Evolutionary conservation across 2,329 filamentous ascomycete species (phyloP), one percentile per base, ranked within the genome.

Genomic region (Trichoderma polysporum): DNA sequence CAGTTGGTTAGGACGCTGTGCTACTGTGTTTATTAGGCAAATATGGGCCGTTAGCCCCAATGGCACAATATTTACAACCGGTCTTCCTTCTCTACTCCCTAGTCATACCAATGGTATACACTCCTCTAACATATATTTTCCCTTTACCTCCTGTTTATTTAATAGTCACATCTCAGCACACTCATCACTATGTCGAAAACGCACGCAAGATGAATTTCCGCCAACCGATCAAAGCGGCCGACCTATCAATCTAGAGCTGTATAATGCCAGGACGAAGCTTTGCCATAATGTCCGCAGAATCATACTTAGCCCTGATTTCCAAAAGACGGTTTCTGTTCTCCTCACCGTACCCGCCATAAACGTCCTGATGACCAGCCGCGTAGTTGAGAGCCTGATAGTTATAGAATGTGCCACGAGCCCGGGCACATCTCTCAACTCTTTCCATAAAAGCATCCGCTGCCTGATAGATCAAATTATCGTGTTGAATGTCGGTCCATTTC

Each of bases 231-330:
- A n/a, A n/a, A n/a, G n/a, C n/a, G n/a, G n/a, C n/a, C n/a, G n/a
- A n/a, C 8, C 12, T 22, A 2, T 45, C 12, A 12, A 19, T 17
- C 0, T 19, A 10, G n/a, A 45, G 41, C n/a, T 45, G 41, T 45
- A 50, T 61, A 6, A 61, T 61, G 8, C 57, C 57, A 17, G 57
- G 57, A 49, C 57, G 57, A 15, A 50, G 58, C 15, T 33, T 50
- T 6, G 29, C 27, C 58, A 61, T 61, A 9, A 61, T 19, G 6
- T 37, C 58, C 17, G 17, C 27, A 7, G 45, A 41, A 10, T 61
- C 58, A 37, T 61, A 61, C 22, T 49, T 61, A 19, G 31, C 31
- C 27, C 31, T 49, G 6, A 61, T 35, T 31, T 61, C 58, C 6
- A 49, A 15, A 49, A 61, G 58, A 4, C 58, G 58, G 2, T 37